Evolutionary conservation across 139 green algal species (phyloP), one percentile per base, ranked within the genome.

Genomic region (Asterochloris erici): DNA sequence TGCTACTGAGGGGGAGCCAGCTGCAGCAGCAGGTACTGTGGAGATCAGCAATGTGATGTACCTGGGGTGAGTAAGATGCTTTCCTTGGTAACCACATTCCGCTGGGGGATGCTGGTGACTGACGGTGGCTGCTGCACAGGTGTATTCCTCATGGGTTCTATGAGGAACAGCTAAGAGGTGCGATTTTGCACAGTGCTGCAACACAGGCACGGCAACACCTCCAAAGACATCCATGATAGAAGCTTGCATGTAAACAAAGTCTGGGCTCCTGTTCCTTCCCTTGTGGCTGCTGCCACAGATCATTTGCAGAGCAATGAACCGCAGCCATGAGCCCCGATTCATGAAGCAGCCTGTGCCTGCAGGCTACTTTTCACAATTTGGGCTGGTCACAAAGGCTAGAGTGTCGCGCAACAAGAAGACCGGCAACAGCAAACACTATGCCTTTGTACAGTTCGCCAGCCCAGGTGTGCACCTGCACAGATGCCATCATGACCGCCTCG

Each of bases 131-230:
- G 38, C 38, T 54, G 38, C 6, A 6, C 38, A 54, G 38, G 38
- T 54, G 38, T 6, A 14, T 98, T 16, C 95, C 95, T 0, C 95
- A 98, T 78, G 95, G 95, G 0, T 98, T 98, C 63, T 98, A 93
- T 68, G 95, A 98, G 86, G 89, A 94, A 28, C 79, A 97, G 77
- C 82, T 98, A 81, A 92, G 95, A 83, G 94, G 94, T 95, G 68
- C 68, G 87, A 2, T 10, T 21, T 14, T 11, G 11, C 21, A 13
- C 24, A 23, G 29, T 47, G 17, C 19, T 71, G 66, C 66, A 71
- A 71, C 21, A 23, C 21, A 71, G n/a, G n/a, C 38, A 54, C 63
- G 21, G 66, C 66, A 71, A 9, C 66, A 54, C 38, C 38, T 6
- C 38, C 6, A 6, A 2, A 54, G 38, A 54, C 38, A 54, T 54